Conservation (phyloP, 345 rosid genomes). For the Gossypium australe region DNA sequence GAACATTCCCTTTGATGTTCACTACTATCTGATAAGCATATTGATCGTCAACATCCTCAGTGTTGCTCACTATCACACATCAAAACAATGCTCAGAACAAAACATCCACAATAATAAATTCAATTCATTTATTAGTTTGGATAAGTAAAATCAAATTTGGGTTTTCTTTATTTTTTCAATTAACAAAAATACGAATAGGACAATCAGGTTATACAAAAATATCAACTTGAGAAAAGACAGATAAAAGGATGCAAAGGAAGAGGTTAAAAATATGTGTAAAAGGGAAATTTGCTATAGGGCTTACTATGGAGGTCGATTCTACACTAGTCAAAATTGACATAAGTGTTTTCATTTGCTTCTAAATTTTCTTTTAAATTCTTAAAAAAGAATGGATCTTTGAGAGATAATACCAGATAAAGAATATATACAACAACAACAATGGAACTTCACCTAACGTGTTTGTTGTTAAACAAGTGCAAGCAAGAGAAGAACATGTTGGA, state of each 20-base stretch:
- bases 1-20: constrained; percentile 74
- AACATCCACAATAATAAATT: neutral
- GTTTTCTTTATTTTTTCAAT: no score
- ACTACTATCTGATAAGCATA: constrained; percentile 81
- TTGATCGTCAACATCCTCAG: constrained; percentile 64
- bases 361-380: constrained; percentile 12
- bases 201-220: no score
- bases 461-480: constrained; percentile 11
- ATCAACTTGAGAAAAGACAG: no score
- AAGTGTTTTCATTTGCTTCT: neutral
- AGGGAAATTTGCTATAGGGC: constrained; percentile 20
- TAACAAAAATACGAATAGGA: no score
- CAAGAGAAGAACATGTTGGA: constrained; percentile 19
- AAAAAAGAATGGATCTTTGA: constrained; percentile 11
- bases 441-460: constrained; percentile 40
- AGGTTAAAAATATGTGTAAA: neutral
- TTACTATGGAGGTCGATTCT: constrained; percentile 5
- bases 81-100: constrained; percentile 48
- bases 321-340: neutral
- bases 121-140: neutral
- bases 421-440: neutral
- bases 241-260: neutral
- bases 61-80: constrained; percentile 62
- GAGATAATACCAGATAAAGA: neutral
- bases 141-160: neutral